phyloP scores from a whole-genome alignment of 257 asterid species.

The Solanum sitiens region DNA sequence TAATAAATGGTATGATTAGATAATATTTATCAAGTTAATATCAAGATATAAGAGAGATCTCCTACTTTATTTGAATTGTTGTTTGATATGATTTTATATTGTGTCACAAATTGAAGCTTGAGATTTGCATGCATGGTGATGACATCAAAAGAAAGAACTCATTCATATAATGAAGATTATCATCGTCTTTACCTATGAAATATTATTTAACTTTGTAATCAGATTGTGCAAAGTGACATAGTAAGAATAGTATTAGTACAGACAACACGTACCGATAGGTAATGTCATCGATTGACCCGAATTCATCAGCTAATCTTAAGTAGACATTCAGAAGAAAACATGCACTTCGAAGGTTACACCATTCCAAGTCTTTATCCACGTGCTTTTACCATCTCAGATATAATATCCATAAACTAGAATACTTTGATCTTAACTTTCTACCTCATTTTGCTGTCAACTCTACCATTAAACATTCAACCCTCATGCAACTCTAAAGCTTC shows the following conservation, averaged over 20 bases:
- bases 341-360: neutral
- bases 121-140: neutral
- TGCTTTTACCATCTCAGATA: neutral
- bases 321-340: no score
- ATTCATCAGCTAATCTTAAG: no score
- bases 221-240: neutral
- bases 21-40: neutral
- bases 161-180: no score
- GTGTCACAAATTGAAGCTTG: neutral
- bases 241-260: no score
- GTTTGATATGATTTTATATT: neutral
- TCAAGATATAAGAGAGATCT: neutral
- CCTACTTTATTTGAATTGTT: neutral
- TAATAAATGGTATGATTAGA: neutral
- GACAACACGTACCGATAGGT: accelerated
- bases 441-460: no score
- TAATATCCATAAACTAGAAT: no score
- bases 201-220: no score
- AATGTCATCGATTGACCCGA: neutral
- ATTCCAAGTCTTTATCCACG: neutral
- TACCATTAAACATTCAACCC: no score
- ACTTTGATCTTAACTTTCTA: no score
- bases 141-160: neutral
- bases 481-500: no score
- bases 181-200: no score